Percentiles rank a stretch among this genome's conserved stretches.
phyloP scores from a whole-genome alignment of 345 rosid species.

The Bruguiera parviflora region DNA sequence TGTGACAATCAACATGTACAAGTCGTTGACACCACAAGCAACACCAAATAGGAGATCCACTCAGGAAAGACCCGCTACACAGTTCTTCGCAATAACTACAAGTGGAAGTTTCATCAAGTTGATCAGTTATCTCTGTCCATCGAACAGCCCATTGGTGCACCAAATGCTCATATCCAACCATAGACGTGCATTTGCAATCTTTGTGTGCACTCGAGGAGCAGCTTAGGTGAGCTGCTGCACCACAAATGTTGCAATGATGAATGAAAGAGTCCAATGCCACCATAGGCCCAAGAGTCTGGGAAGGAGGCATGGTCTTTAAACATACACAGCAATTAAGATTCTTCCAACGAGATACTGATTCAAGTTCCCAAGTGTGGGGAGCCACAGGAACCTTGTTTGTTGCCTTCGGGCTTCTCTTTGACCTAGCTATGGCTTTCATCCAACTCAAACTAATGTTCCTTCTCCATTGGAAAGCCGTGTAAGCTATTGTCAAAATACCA shows the following conservation, averaged over 20 bases:
- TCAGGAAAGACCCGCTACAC: slow-evolving; percentile 85
- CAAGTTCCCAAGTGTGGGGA: slow-evolving; percentile 69
- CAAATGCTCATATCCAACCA: slow-evolving; percentile 71
- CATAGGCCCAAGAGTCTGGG: slow-evolving; percentile 59
- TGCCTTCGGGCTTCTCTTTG: slow-evolving; percentile 86
- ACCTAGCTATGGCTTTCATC: slow-evolving; percentile 90
- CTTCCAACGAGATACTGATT: slow-evolving; percentile 73
- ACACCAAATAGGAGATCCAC: slow-evolving; percentile 97
- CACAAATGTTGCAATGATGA: slow-evolving; percentile 66
- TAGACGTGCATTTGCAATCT: slow-evolving; percentile 84
- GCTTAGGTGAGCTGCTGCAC: slow-evolving; percentile 71
- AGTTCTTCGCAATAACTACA: slow-evolving; percentile 92
- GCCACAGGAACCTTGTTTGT: slow-evolving; percentile 65
- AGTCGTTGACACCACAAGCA: slow-evolving; percentile 99
- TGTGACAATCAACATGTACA: slow-evolving; percentile 91
- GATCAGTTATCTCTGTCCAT: slow-evolving; percentile 92
- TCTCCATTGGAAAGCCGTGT: slow-evolving; percentile 94
- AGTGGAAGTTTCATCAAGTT: slow-evolving; percentile 64
- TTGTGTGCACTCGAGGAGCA: slow-evolving; percentile 68
- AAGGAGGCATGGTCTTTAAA: slow-evolving; percentile 65
- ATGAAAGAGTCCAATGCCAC: slow-evolving; percentile 55
- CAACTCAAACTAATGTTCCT: slow-evolving; percentile 88
- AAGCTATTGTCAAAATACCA: slow-evolving; percentile 81
- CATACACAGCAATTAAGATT: slow-evolving; percentile 86
- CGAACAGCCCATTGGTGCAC: slow-evolving; percentile 93